Percentiles rank a stretch among this genome's conserved stretches.
Conservation (phyloP, 805 yeast species). For the Starmerella vitae region DNA sequence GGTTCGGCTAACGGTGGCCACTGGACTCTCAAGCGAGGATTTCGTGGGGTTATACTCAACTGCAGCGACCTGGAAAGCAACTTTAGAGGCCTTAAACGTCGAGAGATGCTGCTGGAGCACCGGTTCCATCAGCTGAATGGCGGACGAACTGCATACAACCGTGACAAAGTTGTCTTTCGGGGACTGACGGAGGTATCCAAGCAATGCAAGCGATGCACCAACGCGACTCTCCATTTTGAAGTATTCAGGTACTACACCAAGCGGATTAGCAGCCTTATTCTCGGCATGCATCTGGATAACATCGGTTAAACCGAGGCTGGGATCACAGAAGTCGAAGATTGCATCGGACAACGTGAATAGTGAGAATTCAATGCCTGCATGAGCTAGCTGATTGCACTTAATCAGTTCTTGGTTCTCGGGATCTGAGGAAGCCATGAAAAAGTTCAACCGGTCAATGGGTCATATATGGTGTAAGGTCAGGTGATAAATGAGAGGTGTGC, state of each 20-base stretch:
- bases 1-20: slow-evolving; percentile 43
- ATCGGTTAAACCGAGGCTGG: slow-evolving; percentile 46
- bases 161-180: slow-evolving; percentile 22
- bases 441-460: too few relatives aligned
- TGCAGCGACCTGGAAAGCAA: slow-evolving; percentile 59
- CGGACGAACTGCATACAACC: slow-evolving; percentile 52
- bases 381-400: too few relatives aligned
- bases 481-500: too few relatives aligned
- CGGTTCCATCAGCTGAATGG: slow-evolving; percentile 57
- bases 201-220: slow-evolving; percentile 69
- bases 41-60: slow-evolving; percentile 48
- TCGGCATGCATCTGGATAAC: slow-evolving; percentile 48
- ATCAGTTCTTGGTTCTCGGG: too few relatives aligned
- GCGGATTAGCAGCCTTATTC: slow-evolving; percentile 37
- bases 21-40: slow-evolving; percentile 48
- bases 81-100: slow-evolving; percentile 3
- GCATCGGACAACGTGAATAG: slow-evolving; percentile 27
- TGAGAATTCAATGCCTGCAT: too few relatives aligned
- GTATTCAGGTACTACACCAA: slow-evolving; percentile 47
- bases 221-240: slow-evolving; percentile 51
- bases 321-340: slow-evolving; percentile 51
- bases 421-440: too few relatives aligned
- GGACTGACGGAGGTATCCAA: slow-evolving; percentile 41
- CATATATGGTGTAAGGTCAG: too few relatives aligned
- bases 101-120: slow-evolving; percentile 25